phyloP scores from a whole-genome alignment of 108 stramenopile genomes.

The Skeletonema potamos region DNA sequence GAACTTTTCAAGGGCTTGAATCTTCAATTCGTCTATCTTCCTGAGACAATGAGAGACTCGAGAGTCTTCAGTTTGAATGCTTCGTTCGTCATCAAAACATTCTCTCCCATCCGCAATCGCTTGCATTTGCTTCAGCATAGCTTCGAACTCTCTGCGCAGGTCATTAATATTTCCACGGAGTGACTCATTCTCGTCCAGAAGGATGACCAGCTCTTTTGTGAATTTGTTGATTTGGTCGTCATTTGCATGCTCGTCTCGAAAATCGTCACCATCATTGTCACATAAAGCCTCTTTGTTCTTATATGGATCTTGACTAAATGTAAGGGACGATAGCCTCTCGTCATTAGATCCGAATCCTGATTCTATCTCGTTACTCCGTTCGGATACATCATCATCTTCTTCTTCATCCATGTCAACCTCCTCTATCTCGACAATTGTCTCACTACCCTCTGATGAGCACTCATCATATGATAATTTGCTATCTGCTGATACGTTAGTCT shows the following conservation, averaged over 20 bases:
- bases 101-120: neutral
- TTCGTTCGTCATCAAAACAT: neutral
- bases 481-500: neutral
- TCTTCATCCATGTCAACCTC: neutral
- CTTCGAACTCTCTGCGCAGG: neutral
- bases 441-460: neutral
- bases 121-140: neutral
- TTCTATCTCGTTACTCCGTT: neutral
- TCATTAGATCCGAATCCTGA: neutral
- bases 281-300: neutral
- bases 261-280: neutral
- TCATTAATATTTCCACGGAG: neutral
- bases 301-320: neutral
- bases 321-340: neutral
- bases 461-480: neutral
- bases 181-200: neutral
- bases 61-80: neutral
- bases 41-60: neutral
- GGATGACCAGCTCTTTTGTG: neutral
- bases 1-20: neutral
- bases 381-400: neutral
- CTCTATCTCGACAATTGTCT: neutral
- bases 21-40: slow-evolving; percentile 1
- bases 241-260: neutral
- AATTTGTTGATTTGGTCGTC: neutral